Evolutionary conservation across 2,329 filamentous ascomycete genomes (phyloP), one percentile per base, ranked within the genome.

Genomic region (Blumeriella jaapii): DNA sequence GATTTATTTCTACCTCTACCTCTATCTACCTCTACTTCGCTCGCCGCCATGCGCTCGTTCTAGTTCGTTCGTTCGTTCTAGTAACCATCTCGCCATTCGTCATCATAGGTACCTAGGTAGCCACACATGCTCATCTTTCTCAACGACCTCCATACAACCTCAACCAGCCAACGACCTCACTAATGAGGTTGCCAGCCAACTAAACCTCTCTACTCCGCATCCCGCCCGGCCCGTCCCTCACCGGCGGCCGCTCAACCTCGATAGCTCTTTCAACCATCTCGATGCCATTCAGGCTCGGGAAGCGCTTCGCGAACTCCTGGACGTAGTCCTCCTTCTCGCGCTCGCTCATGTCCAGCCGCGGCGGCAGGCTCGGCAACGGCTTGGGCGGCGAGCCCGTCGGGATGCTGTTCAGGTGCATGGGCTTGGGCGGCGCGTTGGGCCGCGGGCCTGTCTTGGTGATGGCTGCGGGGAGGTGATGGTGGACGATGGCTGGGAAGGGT

Each of bases 271-370:
- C 55, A 28, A 57, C 55, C 53, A 56, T 82, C 62, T 95, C 87
- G 48, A 95, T 72, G 7, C 84, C 73, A 37, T 77, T 78, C 39
- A 96, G 62, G 55, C 82, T 93, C 1, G 89, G 89, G 59, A 86
- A 95, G 39, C 85, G 68, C 59, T 86, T 86, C 41, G 78, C 79
- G 56, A 96, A 95, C 53, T 83, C 59, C 40, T 61, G 59, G 28
- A 79, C 57, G 50, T 78, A 78, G 47, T 86, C 82, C 29, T 76
- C 74, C 53, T 66, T 72, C 49, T 78, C 68, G 45, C 65, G 61
- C 3, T 61, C 55, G 36, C 63, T 67, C 71, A 74, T 75, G 27
- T 71, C 67, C 39, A 72, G 52, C 32, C 61, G 55, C 3, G 68
- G 63, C 1, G 42, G 16, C 17, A 29, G 64, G 62, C 19, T 70